Base-by-base conservation (phyloP, 108 stramenopile species). In the Pseudonitzschia multiseries region DNA sequence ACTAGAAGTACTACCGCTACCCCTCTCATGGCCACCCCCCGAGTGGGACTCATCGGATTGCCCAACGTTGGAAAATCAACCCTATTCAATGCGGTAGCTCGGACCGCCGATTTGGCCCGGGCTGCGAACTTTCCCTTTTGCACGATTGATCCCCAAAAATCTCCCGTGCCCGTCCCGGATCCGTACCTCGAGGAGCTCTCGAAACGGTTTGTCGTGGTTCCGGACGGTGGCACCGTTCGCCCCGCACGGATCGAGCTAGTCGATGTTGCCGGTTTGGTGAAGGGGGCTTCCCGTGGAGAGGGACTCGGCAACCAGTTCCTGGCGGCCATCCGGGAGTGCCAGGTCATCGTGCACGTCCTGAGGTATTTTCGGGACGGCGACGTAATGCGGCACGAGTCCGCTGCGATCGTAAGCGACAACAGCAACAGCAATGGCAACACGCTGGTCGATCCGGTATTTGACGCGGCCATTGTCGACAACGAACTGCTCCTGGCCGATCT, bases 281-380 rank as follows among this genome's bases (percentile, higher is more conserved):
- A 84, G 71, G 96, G 96, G 27, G 97, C 98, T 26, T 75, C 84
- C 52, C 80, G 93, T 57, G 98, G 98, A 12, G 96, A 94, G 41
- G 98, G 98, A 9, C 72, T 99, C 27, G 98, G 98, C 22, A 99
- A 99, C 74, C 90, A 84, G 59, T 99, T 99, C 75, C 86, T 97
- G 46, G 89, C 74, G 61, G 93, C 91, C 63, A 83, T 90, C 69
- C 90, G 85, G 54, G 95, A 83, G 82, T 96, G 90, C 63, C 83
- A 90, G 51, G 80, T 89, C n/a, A 82, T 96, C 17, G 87, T 84
- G 71, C 97, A 97, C 72, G 81, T 97, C 53, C 73, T 96, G 21
- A 81, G 95, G 57, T 88, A 81, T 27, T 97, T 94, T 84, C 83
- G 86, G 27, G 84, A 85, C 80, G 0, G 29, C 6, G 57, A 56